These are phyloP conservation scores for Ottelia alismoides DNA, from an alignment of 106 monocot species.

Conservation along the genomic window DNA sequence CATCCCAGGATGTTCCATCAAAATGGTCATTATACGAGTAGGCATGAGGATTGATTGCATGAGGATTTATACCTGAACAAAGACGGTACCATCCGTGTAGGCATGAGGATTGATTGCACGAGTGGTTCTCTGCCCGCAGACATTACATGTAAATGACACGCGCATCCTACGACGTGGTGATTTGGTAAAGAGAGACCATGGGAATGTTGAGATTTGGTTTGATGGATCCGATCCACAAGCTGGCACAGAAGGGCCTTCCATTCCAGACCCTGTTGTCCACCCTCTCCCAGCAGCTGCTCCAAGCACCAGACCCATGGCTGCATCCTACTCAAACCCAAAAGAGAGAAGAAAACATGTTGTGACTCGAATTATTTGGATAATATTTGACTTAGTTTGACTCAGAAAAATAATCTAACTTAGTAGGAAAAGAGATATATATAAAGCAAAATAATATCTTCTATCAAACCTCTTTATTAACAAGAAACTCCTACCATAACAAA, in stretches of 20 bases:
- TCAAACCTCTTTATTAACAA: too few relatives aligned
- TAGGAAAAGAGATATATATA: too few relatives aligned
- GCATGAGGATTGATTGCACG: constrained; percentile 98
- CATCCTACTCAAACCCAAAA: constrained; percentile 32
- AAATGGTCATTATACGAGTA: not conserved
- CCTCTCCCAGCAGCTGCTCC: constrained; percentile 77
- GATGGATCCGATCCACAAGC: constrained; percentile 15
- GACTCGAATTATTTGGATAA: too few relatives aligned
- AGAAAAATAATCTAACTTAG: too few relatives aligned
- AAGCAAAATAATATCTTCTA: too few relatives aligned
- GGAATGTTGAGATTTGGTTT: constrained; percentile 51
- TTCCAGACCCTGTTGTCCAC: constrained; percentile 95
- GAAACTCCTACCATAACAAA: too few relatives aligned
- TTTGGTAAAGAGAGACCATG: constrained; percentile 98
- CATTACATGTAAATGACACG: constrained; percentile 91
- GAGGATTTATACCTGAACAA: constrained; percentile 61
- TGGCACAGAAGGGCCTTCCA: constrained; percentile 48
- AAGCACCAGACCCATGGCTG: constrained; percentile 84
- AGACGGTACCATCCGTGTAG: constrained; percentile 95
- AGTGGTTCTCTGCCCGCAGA: constrained; percentile 96
- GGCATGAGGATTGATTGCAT: constrained; percentile 16
- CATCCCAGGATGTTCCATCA: not conserved
- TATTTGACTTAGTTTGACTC: too few relatives aligned
- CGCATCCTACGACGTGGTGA: constrained; percentile 95
- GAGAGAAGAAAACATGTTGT: too few relatives aligned